These are phyloP conservation scores for Diaporthe eres DNA, from an alignment of 2,329 filamentous ascomycete genomes.

Conservation along the genomic window DNA sequence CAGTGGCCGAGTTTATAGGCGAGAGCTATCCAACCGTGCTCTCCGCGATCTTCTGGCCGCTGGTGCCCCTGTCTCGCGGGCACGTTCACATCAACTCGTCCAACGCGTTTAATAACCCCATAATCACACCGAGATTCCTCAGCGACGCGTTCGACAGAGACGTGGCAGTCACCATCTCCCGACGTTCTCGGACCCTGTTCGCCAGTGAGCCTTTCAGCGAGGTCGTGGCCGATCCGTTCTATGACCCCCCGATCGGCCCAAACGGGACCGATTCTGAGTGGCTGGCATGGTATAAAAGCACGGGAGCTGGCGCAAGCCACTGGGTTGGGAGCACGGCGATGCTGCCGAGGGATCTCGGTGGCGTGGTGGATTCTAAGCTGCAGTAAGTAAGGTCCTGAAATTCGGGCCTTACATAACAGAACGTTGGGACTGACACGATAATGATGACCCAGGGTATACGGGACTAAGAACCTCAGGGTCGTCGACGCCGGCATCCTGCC, in stretches of 20 bases:
- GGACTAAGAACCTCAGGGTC: slow-evolving; percentile 44
- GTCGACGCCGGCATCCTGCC: slow-evolving; percentile 46
- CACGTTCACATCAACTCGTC: slow-evolving; percentile 46
- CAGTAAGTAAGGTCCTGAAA: slow-evolving; percentile 31
- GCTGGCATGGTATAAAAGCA: slow-evolving; percentile 41
- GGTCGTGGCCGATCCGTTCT: slow-evolving; percentile 44
- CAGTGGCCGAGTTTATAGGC: slow-evolving; percentile 43
- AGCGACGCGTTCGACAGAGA: slow-evolving; percentile 45
- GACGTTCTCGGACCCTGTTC: slow-evolving; percentile 42
- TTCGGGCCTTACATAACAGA: background rate
- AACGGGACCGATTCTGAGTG: slow-evolving; percentile 45
- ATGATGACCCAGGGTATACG: slow-evolving; percentile 38
- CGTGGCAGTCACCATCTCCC: slow-evolving; percentile 42
- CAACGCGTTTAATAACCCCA: slow-evolving; percentile 42
- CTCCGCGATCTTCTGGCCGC: slow-evolving; percentile 45
- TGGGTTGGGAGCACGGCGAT: slow-evolving; percentile 47
- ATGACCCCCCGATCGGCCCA: slow-evolving; percentile 42
- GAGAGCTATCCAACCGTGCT: slow-evolving; percentile 40
- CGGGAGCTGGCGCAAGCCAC: slow-evolving; percentile 43
- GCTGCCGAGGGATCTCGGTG: slow-evolving; percentile 45
- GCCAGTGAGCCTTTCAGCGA: slow-evolving; percentile 41
- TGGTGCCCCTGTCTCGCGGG: slow-evolving; percentile 45
- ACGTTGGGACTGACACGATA: background rate
- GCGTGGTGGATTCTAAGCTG: slow-evolving; percentile 43
- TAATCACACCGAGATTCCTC: slow-evolving; percentile 45